phyloP scores from a whole-genome alignment of 2,329 filamentous ascomycete genomes.

The Talaromyces sp. region DNA sequence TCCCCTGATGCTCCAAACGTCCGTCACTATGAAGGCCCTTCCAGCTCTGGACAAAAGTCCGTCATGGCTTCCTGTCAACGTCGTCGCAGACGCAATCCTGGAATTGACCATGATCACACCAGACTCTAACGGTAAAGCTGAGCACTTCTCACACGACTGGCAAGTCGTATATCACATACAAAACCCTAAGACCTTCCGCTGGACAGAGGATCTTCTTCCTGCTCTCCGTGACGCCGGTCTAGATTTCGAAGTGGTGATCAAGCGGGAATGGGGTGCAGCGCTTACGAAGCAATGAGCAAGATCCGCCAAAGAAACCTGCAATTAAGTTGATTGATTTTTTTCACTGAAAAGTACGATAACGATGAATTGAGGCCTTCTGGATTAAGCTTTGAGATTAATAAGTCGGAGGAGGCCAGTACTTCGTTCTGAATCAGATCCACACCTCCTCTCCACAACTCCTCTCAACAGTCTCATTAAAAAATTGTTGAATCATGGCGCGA shows the following conservation, averaged over 20 bases:
- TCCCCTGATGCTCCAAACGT: constrained; percentile 9
- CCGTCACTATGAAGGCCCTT: neutral
- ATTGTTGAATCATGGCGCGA: neutral
- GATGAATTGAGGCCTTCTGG: neutral
- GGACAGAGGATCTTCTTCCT: neutral
- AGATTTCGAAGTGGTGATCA: neutral
- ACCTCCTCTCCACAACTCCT: no score
- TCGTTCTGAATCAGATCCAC: no score
- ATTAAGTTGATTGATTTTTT: neutral
- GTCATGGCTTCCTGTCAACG: constrained; percentile 3
- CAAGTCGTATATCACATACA: neutral
- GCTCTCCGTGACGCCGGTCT: neutral
- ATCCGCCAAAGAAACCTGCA: neutral
- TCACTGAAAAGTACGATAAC: neutral
- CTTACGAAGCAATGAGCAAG: neutral
- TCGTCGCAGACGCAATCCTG: neutral
- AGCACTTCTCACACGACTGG: neutral
- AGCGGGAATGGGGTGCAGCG: neutral
- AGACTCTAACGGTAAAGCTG: neutral
- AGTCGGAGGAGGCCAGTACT: neutral
- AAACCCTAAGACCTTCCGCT: neutral
- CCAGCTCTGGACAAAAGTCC: neutral
- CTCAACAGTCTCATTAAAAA: neutral
- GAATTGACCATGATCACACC: neutral
- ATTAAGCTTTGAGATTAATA: neutral